Percentiles rank a stretch among this genome's conserved stretches.
These are phyloP conservation scores for Hura crepitans DNA, from an alignment of 441 rosid species.

Conservation along the genomic window DNA sequence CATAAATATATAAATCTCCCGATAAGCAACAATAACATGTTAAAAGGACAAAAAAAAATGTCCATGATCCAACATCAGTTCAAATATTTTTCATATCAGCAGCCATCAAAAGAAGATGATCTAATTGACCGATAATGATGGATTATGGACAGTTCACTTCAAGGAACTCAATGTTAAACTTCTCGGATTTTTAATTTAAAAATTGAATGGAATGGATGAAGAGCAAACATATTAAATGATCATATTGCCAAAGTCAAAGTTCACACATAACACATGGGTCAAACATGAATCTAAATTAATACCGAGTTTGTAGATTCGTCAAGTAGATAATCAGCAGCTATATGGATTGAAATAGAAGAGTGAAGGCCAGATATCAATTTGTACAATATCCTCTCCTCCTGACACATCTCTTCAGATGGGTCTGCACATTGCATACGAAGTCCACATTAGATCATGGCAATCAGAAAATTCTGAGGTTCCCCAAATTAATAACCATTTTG, in stretches of 20 bases:
- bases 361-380: conserved; percentile 90
- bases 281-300: conserved; percentile 21
- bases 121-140: background rate
- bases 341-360: conserved; percentile 77
- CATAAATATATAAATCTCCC: background rate
- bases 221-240: background rate
- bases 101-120: background rate
- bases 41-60: background rate
- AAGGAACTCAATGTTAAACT: background rate
- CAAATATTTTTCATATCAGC: background rate
- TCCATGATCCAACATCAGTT: background rate
- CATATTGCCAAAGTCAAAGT: background rate
- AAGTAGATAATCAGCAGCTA: conserved; percentile 75
- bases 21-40: background rate
- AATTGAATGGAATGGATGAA: background rate
- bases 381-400: conserved; percentile 73
- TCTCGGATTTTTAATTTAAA: background rate
- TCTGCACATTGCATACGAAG: conserved; percentile 37
- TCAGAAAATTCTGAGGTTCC: background rate
- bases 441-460: conserved; percentile 3
- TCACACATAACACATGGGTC: background rate
- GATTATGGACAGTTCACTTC: conserved; percentile 2
- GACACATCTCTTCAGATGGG: conserved; percentile 64
- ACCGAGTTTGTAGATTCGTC: conserved; percentile 67
- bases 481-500: background rate